phyloP scores from a whole-genome alignment of 768 basidiomycete species.

The Tylopilus rubrobrunneus region DNA sequence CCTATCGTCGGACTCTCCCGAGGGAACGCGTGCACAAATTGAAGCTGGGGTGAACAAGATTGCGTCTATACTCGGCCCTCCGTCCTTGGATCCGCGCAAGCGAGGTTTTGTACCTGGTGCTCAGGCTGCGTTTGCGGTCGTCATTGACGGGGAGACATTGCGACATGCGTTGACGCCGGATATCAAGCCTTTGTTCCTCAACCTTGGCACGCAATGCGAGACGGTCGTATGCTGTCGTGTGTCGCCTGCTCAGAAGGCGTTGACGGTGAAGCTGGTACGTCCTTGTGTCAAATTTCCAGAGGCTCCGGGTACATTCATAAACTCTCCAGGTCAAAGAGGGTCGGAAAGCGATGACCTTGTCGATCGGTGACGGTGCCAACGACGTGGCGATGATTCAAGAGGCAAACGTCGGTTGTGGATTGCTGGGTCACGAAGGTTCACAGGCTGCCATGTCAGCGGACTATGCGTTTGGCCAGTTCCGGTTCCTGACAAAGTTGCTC shows the following conservation, averaged over 20 bases:
- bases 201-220: conserved; percentile 92
- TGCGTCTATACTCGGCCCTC: conserved; percentile 78
- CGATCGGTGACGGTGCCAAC: conserved; percentile 96
- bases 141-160: conserved; percentile 94
- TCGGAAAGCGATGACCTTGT: conserved; percentile 90
- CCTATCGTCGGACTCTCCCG: conserved; percentile 75
- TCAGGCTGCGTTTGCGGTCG: conserved; percentile 82
- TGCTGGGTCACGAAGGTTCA: conserved; percentile 92
- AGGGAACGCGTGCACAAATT: conserved; percentile 77
- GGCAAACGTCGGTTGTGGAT: conserved; percentile 95
- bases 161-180: conserved; percentile 72
- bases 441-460: conserved; percentile 99
- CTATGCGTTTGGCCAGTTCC: conserved; percentile 96
- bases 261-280: conserved; percentile 86
- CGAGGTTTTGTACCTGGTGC: conserved; percentile 66
- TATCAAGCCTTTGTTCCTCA: conserved; percentile 84
- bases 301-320: not conserved
- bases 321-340: conserved; percentile 83
- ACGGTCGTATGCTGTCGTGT: conserved; percentile 98
- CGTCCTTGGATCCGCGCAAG: conserved; percentile 52
- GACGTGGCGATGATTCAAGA: conserved; percentile 99
- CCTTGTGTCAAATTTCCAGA: not conserved
- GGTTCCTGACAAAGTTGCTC: conserved; percentile 86
- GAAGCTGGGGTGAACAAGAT: conserved; percentile 95
- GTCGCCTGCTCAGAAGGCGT: conserved; percentile 96